Evolutionary conservation across 1,284 basidiomycete genomes (phyloP).

Genomic region (Trametes sp.): DNA sequence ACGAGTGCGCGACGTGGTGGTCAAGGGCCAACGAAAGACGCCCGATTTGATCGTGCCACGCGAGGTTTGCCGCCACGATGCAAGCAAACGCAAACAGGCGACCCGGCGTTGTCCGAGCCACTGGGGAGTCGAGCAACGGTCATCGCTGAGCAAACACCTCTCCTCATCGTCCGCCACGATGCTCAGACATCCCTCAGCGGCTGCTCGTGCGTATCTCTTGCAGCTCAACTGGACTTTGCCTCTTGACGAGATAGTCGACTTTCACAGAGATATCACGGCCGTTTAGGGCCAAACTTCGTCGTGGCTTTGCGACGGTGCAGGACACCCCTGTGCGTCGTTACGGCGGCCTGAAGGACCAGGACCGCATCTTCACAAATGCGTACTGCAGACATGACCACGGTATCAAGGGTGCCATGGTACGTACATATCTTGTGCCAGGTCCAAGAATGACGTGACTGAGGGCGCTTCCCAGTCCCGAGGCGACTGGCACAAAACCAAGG

Average conservation of each 20-base stretch:
- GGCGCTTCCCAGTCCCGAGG: constrained; percentile 75
- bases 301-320: constrained; percentile 79
- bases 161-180: constrained; percentile 43
- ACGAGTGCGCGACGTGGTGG: neutral
- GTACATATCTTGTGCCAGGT: constrained; percentile 25
- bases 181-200: constrained; percentile 43
- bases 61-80: constrained; percentile 15
- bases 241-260: neutral
- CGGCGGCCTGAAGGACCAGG: constrained; percentile 93
- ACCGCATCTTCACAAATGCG: constrained; percentile 91
- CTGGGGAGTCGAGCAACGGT: constrained; percentile 25
- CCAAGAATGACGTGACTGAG: constrained; percentile 18
- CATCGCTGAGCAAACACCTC: constrained; percentile 31
- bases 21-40: neutral
- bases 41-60: constrained; percentile 9
- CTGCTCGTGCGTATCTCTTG: constrained; percentile 34
- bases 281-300: constrained; percentile 47
- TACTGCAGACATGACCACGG: constrained; percentile 88
- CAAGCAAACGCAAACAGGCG: constrained; percentile 23
- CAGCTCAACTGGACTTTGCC: neutral
- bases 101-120: constrained; percentile 33
- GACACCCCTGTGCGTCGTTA: constrained; percentile 86
- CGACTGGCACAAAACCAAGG: constrained; percentile 98
- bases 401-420: constrained; percentile 86
- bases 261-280: constrained; percentile 48